Conservation (phyloP, 139 green algal species). For the Trebouxia sp. region DNA sequence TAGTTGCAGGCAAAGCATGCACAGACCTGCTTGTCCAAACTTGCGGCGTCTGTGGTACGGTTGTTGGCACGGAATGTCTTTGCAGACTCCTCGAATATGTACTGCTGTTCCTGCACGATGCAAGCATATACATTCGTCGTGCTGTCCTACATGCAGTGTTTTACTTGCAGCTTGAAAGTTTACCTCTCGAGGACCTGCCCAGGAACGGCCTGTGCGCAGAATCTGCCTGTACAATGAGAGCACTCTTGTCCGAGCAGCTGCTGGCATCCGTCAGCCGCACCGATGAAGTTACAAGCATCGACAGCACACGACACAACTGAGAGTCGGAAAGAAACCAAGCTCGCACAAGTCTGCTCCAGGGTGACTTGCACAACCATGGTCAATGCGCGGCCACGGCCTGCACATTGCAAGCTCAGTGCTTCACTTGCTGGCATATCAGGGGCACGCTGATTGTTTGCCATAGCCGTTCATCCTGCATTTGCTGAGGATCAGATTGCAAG, state of each 20-base stretch:
- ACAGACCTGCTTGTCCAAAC: not conserved
- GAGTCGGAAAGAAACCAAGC: too few species aligned
- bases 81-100: not conserved
- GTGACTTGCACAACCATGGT: not conserved
- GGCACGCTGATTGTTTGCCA: too few species aligned
- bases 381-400: not conserved
- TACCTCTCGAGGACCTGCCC: not conserved
- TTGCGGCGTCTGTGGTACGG: not conserved
- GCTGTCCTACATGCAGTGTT: too few species aligned
- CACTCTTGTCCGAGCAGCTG: not conserved
- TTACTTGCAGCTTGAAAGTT: too few species aligned
- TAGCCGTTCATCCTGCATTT: too few species aligned
- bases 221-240: slow-evolving; percentile 22
- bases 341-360: not conserved
- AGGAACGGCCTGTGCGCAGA: not conserved
- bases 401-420: too few species aligned
- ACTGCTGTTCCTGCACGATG: slow-evolving; percentile 8
- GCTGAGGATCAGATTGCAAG: too few species aligned
- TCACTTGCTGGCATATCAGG: too few species aligned
- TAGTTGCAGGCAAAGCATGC: not conserved
- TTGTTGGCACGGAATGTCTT: slow-evolving; percentile 4
- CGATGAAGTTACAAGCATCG: not conserved
- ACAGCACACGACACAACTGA: too few species aligned
- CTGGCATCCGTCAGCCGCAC: too few species aligned
- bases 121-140: not conserved